A percentile compares a stretch with the other conserved stretches of the same genome.
Conservation (phyloP, 164 flowering plant species). For the Stephania japonica region DNA sequence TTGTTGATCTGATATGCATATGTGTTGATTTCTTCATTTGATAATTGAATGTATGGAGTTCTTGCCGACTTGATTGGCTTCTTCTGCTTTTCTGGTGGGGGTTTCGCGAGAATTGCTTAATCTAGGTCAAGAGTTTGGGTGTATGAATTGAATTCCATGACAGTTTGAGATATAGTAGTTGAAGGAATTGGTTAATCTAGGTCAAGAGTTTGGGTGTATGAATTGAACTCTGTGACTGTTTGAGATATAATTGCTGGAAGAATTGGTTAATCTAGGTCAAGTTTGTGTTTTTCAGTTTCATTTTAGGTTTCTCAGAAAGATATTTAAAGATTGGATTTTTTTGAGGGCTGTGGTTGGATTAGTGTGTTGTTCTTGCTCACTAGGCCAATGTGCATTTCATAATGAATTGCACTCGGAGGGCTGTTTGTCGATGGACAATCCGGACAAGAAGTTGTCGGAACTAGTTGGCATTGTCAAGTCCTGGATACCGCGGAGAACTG, state of each 20-base stretch:
- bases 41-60: background rate
- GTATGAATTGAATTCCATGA: background rate
- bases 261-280: too few relatives aligned
- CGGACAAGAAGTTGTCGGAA: slow-evolving; percentile 49
- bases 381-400: slow-evolving; percentile 50
- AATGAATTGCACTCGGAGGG: slow-evolving; percentile 47
- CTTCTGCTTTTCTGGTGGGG: background rate
- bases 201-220: too few relatives aligned
- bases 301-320: background rate
- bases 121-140: background rate
- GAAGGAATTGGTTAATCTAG: too few relatives aligned
- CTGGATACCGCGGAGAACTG: slow-evolving; percentile 74
- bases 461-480: slow-evolving; percentile 47
- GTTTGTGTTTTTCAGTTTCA: background rate
- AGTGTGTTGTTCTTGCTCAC: background rate
- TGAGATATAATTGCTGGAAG: too few relatives aligned
- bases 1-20: background rate
- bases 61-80: background rate
- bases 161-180: background rate
- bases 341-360: background rate
- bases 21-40: background rate
- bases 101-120: background rate
- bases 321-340: background rate
- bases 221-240: too few relatives aligned
- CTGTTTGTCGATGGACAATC: slow-evolving; percentile 54